Evolutionary conservation across 1,284 basidiomycete species (phyloP).

Genomic region (Austroboletus niveus): DNA sequence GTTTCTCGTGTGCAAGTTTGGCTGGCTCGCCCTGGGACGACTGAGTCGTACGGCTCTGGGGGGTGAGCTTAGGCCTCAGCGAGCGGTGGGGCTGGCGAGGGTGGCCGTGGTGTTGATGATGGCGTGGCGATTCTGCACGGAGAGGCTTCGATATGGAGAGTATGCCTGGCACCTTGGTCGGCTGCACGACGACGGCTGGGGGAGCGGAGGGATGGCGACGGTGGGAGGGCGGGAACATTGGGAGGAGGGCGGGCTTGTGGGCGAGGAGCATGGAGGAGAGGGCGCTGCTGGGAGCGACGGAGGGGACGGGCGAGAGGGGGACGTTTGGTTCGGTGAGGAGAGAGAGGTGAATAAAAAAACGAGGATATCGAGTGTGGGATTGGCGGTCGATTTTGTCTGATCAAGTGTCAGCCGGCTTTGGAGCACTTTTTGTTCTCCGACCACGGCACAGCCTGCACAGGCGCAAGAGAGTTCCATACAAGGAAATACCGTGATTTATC

Average conservation of each 20-base stretch:
- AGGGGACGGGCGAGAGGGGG: slow-evolving; percentile 17
- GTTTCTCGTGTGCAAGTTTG: slow-evolving; percentile 18
- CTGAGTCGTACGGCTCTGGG: slow-evolving; percentile 19
- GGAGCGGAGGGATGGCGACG: slow-evolving; percentile 69
- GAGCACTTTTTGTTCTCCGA: slow-evolving; percentile 36
- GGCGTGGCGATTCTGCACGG: slow-evolving; percentile 34
- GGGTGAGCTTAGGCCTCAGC: slow-evolving; percentile 35
- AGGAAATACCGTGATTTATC: slow-evolving; percentile 10
- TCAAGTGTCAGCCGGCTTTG: slow-evolving; percentile 33
- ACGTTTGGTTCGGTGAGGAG: slow-evolving; percentile 15
- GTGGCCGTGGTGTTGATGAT: slow-evolving; percentile 29
- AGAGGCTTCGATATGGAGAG: slow-evolving; percentile 64
- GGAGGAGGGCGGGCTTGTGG: slow-evolving; percentile 50
- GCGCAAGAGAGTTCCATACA: slow-evolving; percentile 24
- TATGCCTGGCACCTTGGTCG: slow-evolving; percentile 68
- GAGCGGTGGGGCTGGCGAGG: slow-evolving; percentile 37
- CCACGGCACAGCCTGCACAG: slow-evolving; percentile 28
- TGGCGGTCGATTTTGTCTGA: slow-evolving; percentile 24
- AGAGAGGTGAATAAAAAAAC: slow-evolving; percentile 24
- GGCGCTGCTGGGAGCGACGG: slow-evolving; percentile 22
- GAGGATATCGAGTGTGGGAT: slow-evolving; percentile 31
- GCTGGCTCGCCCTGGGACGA: slow-evolving; percentile 21
- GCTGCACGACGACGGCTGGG: slow-evolving; percentile 60
- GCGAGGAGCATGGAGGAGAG: slow-evolving; percentile 55
- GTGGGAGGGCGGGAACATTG: slow-evolving; percentile 40